Conservation (phyloP, 1,139 yeast species). For the Protomyces macrosporus region DNA sequence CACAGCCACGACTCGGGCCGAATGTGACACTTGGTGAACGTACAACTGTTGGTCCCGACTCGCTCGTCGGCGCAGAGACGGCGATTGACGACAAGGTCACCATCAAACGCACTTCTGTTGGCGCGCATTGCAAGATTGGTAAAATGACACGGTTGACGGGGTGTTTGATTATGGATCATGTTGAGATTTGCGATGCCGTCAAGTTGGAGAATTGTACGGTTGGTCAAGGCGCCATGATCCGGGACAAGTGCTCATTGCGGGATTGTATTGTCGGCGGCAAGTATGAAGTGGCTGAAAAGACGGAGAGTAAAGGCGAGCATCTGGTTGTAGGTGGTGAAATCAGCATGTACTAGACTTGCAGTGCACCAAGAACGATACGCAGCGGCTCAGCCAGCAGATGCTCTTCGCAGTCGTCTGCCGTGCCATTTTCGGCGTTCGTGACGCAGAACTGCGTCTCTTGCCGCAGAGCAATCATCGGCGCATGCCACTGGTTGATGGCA, state of each 20-base stretch:
- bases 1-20: constrained; percentile 6
- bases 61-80: constrained; percentile 60
- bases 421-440: constrained; percentile 74
- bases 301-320: constrained; percentile 18
- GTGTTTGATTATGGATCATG: constrained; percentile 69
- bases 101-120: constrained; percentile 78
- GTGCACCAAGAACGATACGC: not conserved
- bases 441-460: constrained; percentile 58
- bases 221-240: constrained; percentile 62
- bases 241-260: constrained; percentile 25
- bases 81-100: constrained; percentile 69
- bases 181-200: constrained; percentile 58
- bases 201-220: constrained; percentile 82
- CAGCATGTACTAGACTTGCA: not conserved
- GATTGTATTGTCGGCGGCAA: constrained; percentile 29
- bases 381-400: not conserved
- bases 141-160: constrained; percentile 83
- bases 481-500: constrained; percentile 75
- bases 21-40: constrained; percentile 42
- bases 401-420: constrained; percentile 49
- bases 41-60: constrained; percentile 84
- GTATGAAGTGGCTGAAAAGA: constrained; percentile 25
- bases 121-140: constrained; percentile 71
- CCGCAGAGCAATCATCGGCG: constrained; percentile 77
- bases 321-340: constrained; percentile 14